phyloP scores from a whole-genome alignment of 2,329 filamentous ascomycete genomes.

The Thielaviopsis cerberus region DNA sequence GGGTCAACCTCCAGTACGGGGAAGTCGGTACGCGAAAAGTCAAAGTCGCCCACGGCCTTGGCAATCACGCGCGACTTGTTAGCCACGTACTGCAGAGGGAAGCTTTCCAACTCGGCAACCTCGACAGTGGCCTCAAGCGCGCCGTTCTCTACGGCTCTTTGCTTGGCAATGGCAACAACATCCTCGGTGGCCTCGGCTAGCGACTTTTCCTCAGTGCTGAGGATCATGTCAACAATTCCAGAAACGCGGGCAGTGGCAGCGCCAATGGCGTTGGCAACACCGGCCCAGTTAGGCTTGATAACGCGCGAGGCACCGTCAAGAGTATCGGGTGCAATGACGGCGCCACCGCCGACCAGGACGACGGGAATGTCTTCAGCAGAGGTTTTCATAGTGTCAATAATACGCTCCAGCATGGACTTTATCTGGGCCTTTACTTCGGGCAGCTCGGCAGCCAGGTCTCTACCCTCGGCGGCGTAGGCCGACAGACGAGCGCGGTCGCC shows the following conservation, averaged over 20 bases:
- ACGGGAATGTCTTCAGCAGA: constrained; percentile 40
- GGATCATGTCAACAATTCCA: constrained; percentile 31
- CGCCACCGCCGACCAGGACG: constrained; percentile 44
- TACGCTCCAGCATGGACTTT: constrained; percentile 32
- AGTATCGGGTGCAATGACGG: constrained; percentile 36
- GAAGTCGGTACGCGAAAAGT: constrained; percentile 16
- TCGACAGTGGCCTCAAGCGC: constrained; percentile 25
- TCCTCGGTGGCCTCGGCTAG: constrained; percentile 22
- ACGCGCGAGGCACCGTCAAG: constrained; percentile 37
- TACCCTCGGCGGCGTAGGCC: constrained; percentile 12
- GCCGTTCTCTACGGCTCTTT: constrained; percentile 17
- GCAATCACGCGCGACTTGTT: constrained; percentile 39
- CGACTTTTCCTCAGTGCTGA: constrained; percentile 26
- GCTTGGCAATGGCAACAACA: constrained; percentile 22
- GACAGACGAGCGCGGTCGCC: constrained; percentile 9
- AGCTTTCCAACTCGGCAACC: constrained; percentile 32
- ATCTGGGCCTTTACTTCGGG: constrained; percentile 17
- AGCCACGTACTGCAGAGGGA: constrained; percentile 32
- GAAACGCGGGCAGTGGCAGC: constrained; percentile 44
- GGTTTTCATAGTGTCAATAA: constrained; percentile 44
- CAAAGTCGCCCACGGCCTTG: constrained; percentile 39
- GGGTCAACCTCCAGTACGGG: not conserved
- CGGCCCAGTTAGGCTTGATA: constrained; percentile 36
- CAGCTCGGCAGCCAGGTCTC: constrained; percentile 14
- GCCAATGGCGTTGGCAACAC: constrained; percentile 46